Conservation (phyloP, 257 asterid genomes). For the Solanum tarapatanum region DNA sequence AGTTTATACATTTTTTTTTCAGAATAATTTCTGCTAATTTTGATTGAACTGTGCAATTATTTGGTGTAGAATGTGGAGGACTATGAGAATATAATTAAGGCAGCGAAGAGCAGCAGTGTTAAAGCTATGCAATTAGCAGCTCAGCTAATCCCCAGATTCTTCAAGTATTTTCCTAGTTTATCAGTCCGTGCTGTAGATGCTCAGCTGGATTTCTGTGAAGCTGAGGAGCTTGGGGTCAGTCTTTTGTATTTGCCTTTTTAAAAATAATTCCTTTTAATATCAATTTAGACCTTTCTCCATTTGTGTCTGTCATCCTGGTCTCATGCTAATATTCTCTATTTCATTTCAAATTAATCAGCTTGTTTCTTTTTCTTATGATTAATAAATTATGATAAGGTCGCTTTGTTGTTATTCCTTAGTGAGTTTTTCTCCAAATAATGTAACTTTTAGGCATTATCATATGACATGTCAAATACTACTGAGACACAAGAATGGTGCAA, state of each 20-base stretch:
- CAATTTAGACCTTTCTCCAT: background rate
- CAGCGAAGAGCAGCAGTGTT: conserved; percentile 58
- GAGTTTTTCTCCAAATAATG: background rate
- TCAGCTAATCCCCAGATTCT: conserved; percentile 83
- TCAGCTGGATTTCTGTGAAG: conserved; percentile 92
- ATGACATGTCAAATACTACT: background rate
- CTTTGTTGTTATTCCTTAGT: background rate
- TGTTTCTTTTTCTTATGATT: background rate
- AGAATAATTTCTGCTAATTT: background rate
- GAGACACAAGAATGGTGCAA: background rate
- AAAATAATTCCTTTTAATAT: background rate
- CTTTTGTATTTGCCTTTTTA: background rate
- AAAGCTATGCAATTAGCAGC: conserved; percentile 92
- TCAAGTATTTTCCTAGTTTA: conserved; percentile 63
- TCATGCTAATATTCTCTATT: background rate
- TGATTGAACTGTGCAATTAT: background rate
- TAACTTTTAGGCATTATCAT: background rate
- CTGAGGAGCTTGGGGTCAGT: conserved; percentile 87
- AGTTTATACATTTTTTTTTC: background rate
- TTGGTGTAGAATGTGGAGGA: conserved; percentile 46
- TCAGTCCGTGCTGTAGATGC: conserved; percentile 72
- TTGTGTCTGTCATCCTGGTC: background rate
- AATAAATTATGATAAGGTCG: background rate
- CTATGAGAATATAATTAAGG: conserved; percentile 65
- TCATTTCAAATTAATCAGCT: background rate